Evolutionary conservation across 2,329 filamentous ascomycete genomes (phyloP).

Genomic region (Epichloe sibirici): DNA sequence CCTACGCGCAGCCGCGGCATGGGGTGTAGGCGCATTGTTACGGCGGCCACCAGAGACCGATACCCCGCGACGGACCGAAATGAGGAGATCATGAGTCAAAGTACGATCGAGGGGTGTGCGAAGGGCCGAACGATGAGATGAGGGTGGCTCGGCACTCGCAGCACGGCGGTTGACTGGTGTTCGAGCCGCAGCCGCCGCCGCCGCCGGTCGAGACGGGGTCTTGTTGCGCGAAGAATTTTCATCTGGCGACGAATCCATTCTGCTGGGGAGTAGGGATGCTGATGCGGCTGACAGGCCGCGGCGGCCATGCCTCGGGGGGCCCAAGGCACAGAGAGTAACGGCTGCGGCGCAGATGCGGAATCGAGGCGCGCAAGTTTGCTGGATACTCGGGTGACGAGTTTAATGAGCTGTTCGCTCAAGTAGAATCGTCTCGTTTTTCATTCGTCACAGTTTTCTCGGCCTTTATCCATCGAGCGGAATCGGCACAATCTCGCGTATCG

Average conservation of each 20-base stretch:
- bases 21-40: constrained; percentile 40
- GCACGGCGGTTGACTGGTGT: constrained; percentile 14
- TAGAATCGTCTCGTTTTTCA: neutral
- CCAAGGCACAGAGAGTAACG: neutral
- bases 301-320: constrained; percentile 1
- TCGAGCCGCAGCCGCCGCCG: constrained; percentile 15
- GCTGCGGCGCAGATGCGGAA: neutral
- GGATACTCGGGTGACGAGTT: neutral
- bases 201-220: constrained; percentile 7
- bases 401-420: neutral
- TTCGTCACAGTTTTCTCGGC: neutral
- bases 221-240: constrained; percentile 1
- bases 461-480: neutral
- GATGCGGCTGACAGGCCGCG: neutral
- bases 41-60: constrained; percentile 32
- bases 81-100: constrained; percentile 23
- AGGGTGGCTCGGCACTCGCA: constrained; percentile 24
- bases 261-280: neutral
- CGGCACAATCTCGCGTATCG: neutral
- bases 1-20: constrained; percentile 47
- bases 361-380: neutral
- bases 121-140: constrained; percentile 24
- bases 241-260: constrained; percentile 3
- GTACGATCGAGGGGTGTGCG: constrained; percentile 30
- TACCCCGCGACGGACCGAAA: constrained; percentile 28